A percentile compares a stretch with the other conserved stretches of the same genome.
These are phyloP conservation scores for Lagerstroemia speciosa DNA, from an alignment of 345 rosid genomes.

Conservation along the genomic window DNA sequence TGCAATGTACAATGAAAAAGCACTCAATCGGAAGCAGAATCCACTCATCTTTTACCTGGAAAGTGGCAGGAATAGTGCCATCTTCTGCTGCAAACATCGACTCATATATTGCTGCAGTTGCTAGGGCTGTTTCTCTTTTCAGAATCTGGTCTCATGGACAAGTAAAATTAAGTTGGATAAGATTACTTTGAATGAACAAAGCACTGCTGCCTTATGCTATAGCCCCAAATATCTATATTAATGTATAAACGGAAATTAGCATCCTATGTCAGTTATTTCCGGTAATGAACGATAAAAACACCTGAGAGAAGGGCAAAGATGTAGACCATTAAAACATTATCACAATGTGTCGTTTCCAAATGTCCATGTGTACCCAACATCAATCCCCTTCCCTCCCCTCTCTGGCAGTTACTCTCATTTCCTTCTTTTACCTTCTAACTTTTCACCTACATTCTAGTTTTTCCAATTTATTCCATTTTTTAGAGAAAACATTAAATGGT, in stretches of 20 bases:
- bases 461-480: too few relatives aligned
- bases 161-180: background rate
- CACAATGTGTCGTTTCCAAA: too few relatives aligned
- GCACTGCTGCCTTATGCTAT: background rate
- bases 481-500: background rate
- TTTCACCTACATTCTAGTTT: too few relatives aligned
- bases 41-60: slow-evolving; percentile 44
- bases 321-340: too few relatives aligned
- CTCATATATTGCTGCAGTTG: slow-evolving; percentile 94
- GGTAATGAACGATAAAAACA: too few relatives aligned
- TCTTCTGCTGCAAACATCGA: slow-evolving; percentile 90
- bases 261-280: too few relatives aligned
- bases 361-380: too few relatives aligned
- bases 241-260: too few relatives aligned
- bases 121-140: slow-evolving; percentile 79
- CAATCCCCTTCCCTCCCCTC: too few relatives aligned
- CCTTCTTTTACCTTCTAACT: too few relatives aligned
- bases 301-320: too few relatives aligned
- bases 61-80: slow-evolving; percentile 87
- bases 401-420: too few relatives aligned
- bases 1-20: background rate
- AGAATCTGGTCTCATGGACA: slow-evolving; percentile 38
- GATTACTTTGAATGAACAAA: background rate
- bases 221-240: background rate
- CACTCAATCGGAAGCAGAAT: background rate